These are phyloP conservation scores for Grosmannia clavigera DNA, from an alignment of 2,329 filamentous ascomycete species.

Conservation along the genomic window DNA sequence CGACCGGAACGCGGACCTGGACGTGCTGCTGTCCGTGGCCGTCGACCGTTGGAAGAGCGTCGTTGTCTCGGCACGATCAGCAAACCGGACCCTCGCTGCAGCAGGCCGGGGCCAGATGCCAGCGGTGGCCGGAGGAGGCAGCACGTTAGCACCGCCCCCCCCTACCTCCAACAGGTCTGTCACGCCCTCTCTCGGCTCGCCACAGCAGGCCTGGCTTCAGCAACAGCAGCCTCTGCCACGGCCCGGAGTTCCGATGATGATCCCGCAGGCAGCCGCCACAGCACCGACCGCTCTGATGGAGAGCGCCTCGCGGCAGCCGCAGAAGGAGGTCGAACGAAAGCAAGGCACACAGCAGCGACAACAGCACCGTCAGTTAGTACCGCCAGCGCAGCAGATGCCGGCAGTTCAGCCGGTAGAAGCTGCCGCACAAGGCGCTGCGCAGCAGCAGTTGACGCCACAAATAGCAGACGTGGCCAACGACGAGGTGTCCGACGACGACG, in stretches of 20 bases:
- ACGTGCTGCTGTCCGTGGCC: constrained; percentile 36
- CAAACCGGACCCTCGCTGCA: constrained; percentile 29
- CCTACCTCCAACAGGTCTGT: neutral
- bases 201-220: neutral
- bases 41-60: constrained; percentile 52
- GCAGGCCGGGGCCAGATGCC: constrained; percentile 4
- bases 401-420: neutral
- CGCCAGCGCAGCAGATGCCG: neutral
- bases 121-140: neutral
- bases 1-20: constrained; percentile 40
- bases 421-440: neutral
- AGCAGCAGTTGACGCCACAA: constrained; percentile 10
- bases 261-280: neutral
- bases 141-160: neutral
- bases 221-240: neutral
- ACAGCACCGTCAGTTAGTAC: constrained; percentile 4
- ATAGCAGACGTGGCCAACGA: neutral
- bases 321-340: constrained; percentile 6
- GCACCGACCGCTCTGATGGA: neutral
- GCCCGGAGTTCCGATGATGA: neutral
- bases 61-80: constrained; percentile 36
- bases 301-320: neutral
- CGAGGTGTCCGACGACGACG: neutral
- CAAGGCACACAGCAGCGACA: constrained; percentile 4
- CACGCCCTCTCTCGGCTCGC: neutral